Conservation (phyloP, 257 asterid species). For the Solanum sitiens region DNA sequence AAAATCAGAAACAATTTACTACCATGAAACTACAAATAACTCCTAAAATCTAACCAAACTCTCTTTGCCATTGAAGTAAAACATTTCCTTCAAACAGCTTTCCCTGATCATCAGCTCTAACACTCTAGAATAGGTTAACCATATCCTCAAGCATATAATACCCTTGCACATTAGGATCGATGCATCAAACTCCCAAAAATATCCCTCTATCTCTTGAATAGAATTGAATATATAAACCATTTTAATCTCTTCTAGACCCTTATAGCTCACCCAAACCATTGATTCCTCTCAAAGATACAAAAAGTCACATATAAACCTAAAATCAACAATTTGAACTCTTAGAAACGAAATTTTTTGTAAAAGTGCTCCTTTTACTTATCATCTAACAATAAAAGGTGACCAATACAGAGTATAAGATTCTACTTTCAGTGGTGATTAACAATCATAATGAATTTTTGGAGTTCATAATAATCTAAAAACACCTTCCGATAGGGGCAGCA, state of each 20-base stretch:
- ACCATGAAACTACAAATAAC: neutral
- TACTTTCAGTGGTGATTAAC: neutral
- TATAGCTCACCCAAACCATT: neutral
- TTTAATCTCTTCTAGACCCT: neutral
- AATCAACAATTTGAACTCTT: neutral
- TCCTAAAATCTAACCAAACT: neutral
- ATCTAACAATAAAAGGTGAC: neutral
- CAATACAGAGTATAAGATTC: neutral
- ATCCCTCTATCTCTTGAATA: neutral
- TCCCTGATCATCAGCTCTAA: neutral
- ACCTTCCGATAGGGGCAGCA: conserved; percentile 6
- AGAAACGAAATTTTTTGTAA: neutral
- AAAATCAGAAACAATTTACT: neutral
- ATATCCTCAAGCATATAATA: neutral
- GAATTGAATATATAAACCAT: neutral
- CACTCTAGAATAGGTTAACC: neutral
- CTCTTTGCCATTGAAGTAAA: neutral
- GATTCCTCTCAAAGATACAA: neutral
- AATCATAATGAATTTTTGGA: neutral
- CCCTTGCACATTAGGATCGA: neutral
- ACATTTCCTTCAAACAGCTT: neutral
- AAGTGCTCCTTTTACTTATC: neutral
- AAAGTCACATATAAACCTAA: neutral
- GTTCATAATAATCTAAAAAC: neutral
- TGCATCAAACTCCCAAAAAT: neutral